Conservation (phyloP, 1,139 yeast genomes). For the Ogataea hybrid region DNA sequence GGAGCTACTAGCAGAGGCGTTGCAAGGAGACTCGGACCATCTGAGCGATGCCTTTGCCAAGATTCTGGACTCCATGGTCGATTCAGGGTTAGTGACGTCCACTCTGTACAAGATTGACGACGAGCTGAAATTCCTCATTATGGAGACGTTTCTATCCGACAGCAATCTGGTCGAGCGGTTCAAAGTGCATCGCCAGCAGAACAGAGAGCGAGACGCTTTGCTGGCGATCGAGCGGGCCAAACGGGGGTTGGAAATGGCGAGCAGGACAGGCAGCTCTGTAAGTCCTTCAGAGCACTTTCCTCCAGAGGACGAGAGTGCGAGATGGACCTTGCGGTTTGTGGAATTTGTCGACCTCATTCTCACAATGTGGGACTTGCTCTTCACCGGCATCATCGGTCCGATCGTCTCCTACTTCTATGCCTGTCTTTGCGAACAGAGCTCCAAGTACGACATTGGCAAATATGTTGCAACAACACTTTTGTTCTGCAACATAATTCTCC, state of each 20-base stretch:
- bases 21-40: conserved; percentile 5
- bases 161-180: conserved; percentile 13
- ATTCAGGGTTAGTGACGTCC: conserved; percentile 6
- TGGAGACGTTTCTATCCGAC: conserved; percentile 20
- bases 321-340: neutral
- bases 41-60: conserved; percentile 16
- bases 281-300: neutral
- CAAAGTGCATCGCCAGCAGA: neutral
- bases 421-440: neutral
- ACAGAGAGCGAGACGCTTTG: neutral
- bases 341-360: neutral
- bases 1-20: conserved; percentile 1
- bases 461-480: neutral
- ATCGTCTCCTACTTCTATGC: neutral
- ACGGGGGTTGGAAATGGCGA: neutral
- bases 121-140: conserved; percentile 15
- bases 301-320: neutral
- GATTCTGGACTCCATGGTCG: conserved; percentile 16
- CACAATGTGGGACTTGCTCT: neutral
- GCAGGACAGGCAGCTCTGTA: neutral
- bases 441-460: neutral
- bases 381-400: neutral
- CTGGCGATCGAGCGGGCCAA: conserved; percentile 1
- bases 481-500: neutral
- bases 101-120: conserved; percentile 15